Evolutionary conservation across 768 basidiomycete genomes (phyloP), one percentile per base, ranked within the genome.

Genomic region (Trametes meyenii): DNA sequence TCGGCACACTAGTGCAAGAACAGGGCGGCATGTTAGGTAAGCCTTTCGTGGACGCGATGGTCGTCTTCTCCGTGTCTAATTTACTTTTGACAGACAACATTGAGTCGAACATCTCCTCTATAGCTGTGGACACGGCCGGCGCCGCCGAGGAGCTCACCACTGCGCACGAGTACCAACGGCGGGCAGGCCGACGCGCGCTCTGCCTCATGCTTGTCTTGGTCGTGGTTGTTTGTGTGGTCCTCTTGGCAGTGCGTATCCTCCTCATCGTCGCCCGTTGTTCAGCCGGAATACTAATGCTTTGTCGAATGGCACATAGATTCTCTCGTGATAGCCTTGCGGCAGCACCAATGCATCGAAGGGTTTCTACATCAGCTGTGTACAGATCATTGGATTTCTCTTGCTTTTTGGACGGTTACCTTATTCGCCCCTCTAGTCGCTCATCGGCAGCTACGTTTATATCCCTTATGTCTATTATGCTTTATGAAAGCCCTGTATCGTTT

Each of bases 1-100:
- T 99, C 48, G 96, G 96, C 45, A 96, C 94, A 16, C 81, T 99
- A 48, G 96, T 99, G 1, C 85, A 87, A 61, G 93, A 98, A 72
- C 97, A 99, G 73, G 96, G 96, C 13, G 85, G 85, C 52, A 93
- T 98, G 91, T 78, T 99, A 54, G 96, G 96, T 96, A 65, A 53
- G 88, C 77, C 35, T 36, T 50, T 6, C 23, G 11, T 49, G 19
- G 23, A 48, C 38, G 10, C 36, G 17, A 24, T 36, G 3, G 23
- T 46, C 21, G 7, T 1, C 45, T 11, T 12, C 13, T 21, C 21
- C 10, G 3, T 46, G 21, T 50, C 44, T 39, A 38, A 21, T 35
- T n/a, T 11, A 11, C 33, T 23, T 12, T 19, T 29, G 21, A 17
- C 68, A 98, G 96, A 98, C 70, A 96, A 96, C 68, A 96, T 99